Evolutionary conservation across 2,329 filamentous ascomycete genomes (phyloP), one percentile per base, ranked within the genome.

Genomic region (Orbilia brochopaga): DNA sequence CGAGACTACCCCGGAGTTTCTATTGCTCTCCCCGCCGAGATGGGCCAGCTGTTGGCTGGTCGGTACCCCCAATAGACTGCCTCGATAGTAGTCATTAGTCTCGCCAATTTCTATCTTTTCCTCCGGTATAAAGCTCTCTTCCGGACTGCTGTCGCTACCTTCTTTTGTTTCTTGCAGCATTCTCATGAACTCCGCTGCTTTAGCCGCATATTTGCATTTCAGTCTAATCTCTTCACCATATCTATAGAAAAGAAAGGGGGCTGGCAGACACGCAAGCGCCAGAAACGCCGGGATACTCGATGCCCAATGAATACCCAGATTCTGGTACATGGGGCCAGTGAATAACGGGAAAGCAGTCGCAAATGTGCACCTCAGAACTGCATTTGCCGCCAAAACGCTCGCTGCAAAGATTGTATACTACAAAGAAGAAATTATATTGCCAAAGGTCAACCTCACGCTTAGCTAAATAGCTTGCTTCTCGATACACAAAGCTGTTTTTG

Each of bases 171-270:
- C 37, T 19, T 69, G 81, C 59, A 85, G 77, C 51, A 80, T 80
- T 56, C 79, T 78, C 79, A 89, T 82, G 69, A 89, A 85, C 10
- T 81, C 82, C 30, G 87, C 87, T 5, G 88, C 85, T 79, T 90
- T 84, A 8, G 85, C 83, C 4, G 89, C 86, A 77, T 85, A 92
- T 80, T 88, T 87, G 83, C 89, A 91, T 77, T 83, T 85, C 78
- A 83, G 81, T 21, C 89, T 83, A 75, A 92, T 88, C 27, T 74
- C 21, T 5, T 79, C 80, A 42, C 90, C 90, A 78, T 90, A 91
- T 75, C 84, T 87, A 81, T 90, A 90, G 79, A 93, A 90, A 15
- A 93, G 78, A 79, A 90, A 88, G 0, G 90, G 90, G 76, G 90
- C 88, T 0, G 90, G 89, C 17, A 91, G 81, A 79, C 89, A 92